These are phyloP conservation scores for Auriscalpium orientale DNA, from an alignment of 768 basidiomycete genomes.

Conservation along the genomic window DNA sequence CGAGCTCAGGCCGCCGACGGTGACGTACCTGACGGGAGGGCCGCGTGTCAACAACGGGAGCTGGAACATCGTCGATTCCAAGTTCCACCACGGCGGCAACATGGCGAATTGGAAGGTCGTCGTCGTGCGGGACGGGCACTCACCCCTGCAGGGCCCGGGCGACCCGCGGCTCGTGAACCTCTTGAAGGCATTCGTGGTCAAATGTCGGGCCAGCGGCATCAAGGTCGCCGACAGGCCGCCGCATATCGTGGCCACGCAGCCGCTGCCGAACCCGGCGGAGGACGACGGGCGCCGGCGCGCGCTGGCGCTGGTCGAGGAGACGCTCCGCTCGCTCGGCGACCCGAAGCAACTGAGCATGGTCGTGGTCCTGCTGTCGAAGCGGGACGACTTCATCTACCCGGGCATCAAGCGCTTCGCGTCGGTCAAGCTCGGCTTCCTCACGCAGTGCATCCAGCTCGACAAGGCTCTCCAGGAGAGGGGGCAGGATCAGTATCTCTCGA, in stretches of 20 bases:
- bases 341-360: constrained; percentile 49
- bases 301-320: constrained; percentile 29
- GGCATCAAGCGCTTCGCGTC: constrained; percentile 76
- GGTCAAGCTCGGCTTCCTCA: constrained; percentile 65
- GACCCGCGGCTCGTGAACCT: constrained; percentile 38
- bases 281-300: constrained; percentile 34
- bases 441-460: constrained; percentile 59
- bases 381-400: constrained; percentile 73
- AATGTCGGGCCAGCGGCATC: constrained; percentile 58
- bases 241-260: constrained; percentile 27
- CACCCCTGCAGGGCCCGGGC: constrained; percentile 29
- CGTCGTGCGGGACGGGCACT: constrained; percentile 45
- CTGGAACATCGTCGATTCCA: constrained; percentile 73
- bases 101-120: constrained; percentile 62
- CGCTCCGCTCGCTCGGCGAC: constrained; percentile 16
- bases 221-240: constrained; percentile 31
- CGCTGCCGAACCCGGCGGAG: constrained; percentile 28
- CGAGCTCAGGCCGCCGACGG: constrained; percentile 48
- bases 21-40: constrained; percentile 46
- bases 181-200: constrained; percentile 44
- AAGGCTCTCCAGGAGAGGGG: constrained; percentile 53
- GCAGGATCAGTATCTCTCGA: constrained; percentile 78
- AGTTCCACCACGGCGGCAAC: constrained; percentile 50
- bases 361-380: constrained; percentile 58
- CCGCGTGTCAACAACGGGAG: constrained; percentile 46